These are phyloP conservation scores for Candida andamanensis DNA, from an alignment of 805 yeast species.

Conservation along the genomic window DNA sequence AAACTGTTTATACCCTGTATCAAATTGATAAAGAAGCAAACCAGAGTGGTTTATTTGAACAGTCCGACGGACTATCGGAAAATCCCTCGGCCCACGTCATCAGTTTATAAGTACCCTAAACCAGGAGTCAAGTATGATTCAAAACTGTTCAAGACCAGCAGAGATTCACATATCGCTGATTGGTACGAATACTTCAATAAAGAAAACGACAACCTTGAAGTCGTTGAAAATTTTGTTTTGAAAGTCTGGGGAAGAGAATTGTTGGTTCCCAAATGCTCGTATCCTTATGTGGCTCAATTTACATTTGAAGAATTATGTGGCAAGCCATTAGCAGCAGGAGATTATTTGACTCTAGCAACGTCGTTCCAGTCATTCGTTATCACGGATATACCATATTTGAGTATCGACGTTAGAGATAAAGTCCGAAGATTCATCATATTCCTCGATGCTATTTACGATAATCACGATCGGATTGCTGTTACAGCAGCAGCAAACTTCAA, in stretches of 20 bases:
- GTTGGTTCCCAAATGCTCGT: slow-evolving; percentile 67
- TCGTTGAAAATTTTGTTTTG: slow-evolving; percentile 22
- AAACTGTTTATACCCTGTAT: slow-evolving; percentile 91
- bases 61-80: slow-evolving; percentile 94
- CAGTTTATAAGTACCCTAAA: slow-evolving; percentile 72
- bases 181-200: slow-evolving; percentile 84
- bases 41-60: slow-evolving; percentile 73
- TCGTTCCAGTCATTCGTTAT: slow-evolving; percentile 75
- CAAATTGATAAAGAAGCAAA: slow-evolving; percentile 63
- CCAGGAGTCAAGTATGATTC: slow-evolving; percentile 55
- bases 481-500: slow-evolving; percentile 84
- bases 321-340: slow-evolving; percentile 86
- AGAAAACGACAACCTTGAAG: slow-evolving; percentile 33
- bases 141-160: slow-evolving; percentile 44
- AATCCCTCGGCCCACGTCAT: slow-evolving; percentile 74
- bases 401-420: slow-evolving; percentile 72
- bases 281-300: slow-evolving; percentile 83
- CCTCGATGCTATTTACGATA: slow-evolving; percentile 92
- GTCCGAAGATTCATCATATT: slow-evolving; percentile 92
- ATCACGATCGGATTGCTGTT: slow-evolving; percentile 80
- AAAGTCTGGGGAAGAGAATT: slow-evolving; percentile 88
- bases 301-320: slow-evolving; percentile 86
- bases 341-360: slow-evolving; percentile 77
- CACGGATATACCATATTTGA: slow-evolving; percentile 86
- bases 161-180: slow-evolving; percentile 55